Percentiles rank a stretch among this genome's conserved stretches.
Conservation (phyloP, 2,329 filamentous ascomycete genomes). For the Xylaria sp. region DNA sequence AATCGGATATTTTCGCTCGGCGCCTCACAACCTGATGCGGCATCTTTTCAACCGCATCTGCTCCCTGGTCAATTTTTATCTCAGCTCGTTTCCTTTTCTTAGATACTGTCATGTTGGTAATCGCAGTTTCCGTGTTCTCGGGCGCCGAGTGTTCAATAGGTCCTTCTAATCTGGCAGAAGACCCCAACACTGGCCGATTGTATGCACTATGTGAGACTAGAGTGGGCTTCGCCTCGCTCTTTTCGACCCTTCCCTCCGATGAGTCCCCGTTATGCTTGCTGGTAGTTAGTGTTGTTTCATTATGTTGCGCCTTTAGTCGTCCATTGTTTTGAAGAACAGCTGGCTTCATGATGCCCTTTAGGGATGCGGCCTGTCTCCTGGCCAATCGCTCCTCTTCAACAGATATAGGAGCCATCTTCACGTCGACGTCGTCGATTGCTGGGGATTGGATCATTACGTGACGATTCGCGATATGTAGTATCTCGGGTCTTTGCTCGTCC, state of each 20-base stretch:
- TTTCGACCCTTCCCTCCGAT: conserved; percentile 31
- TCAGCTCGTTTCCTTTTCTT: conserved; percentile 29
- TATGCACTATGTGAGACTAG: conserved; percentile 45
- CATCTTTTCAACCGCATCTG: conserved; percentile 21
- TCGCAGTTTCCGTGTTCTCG: neutral
- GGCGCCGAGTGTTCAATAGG: neutral
- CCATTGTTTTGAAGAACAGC: conserved; percentile 6
- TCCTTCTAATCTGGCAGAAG: conserved; percentile 14
- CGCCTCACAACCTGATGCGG: neutral
- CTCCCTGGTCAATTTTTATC: conserved; percentile 23
- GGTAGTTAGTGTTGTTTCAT: conserved; percentile 9
- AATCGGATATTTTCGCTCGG: conserved; percentile 35
- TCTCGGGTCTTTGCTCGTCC: neutral
- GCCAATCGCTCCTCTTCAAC: conserved; percentile 47
- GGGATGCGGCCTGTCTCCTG: conserved; percentile 42
- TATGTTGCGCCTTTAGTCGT: conserved; percentile 22
- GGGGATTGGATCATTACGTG: conserved; percentile 46
- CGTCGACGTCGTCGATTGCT: conserved; percentile 38
- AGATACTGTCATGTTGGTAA: neutral
- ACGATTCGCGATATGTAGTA: conserved; percentile 36
- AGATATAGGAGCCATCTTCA: conserved; percentile 42
- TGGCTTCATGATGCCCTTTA: conserved; percentile 48
- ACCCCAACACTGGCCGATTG: conserved; percentile 47
- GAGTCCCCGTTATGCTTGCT: neutral
- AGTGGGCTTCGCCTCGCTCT: conserved; percentile 32